Evolutionary conservation across 257 asterid genomes (phyloP), one percentile per base, ranked within the genome.

Genomic region (Capsicum chinense): DNA sequence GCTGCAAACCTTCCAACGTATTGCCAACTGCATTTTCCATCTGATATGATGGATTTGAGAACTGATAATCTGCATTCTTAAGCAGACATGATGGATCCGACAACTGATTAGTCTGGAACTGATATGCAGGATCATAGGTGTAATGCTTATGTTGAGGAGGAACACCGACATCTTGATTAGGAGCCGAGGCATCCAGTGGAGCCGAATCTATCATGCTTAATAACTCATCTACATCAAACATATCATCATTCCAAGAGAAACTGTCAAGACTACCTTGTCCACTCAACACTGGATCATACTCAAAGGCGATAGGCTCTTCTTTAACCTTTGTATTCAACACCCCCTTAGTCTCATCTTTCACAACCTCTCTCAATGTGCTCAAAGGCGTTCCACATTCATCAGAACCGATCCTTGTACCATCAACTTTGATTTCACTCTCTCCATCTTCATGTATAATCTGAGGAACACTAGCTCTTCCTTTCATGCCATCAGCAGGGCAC

Each of bases 171-270:
- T 26, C 79, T 15, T 37, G 14, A n/a, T 81, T 87, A 52, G 74
- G 37, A 54, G 83, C 85, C 0, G 42, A 26, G 26, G 83, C 83
- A 37, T 50, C 60, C n/a, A 16, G 14, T 0, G 86, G 82, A 0
- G 58, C 63, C 0, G 86, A 56, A 0, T 85, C 92, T 57, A 92
- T 70, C 3, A 87, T 39, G 15, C 88, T 83, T 56, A 94, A 87
- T 5, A 95, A 87, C 86, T 93, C 95, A 0, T 91, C 94, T 50
- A 91, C 85, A 4, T 92, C 92, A 54, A 95, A 91, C 92, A 90
- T 81, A 62, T 90, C 94, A 52, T 52, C 81, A 8, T 91, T 93
- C 60, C 39, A 33, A 1, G 63, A 16, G 6, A 86, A 54, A 12
- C 73, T 79, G 15, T 86, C 89, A 0, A 82, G 60, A 4, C 67